Evolutionary conservation across 2,329 filamentous ascomycete species (phyloP).

Genomic region (Penicillium polonicum): DNA sequence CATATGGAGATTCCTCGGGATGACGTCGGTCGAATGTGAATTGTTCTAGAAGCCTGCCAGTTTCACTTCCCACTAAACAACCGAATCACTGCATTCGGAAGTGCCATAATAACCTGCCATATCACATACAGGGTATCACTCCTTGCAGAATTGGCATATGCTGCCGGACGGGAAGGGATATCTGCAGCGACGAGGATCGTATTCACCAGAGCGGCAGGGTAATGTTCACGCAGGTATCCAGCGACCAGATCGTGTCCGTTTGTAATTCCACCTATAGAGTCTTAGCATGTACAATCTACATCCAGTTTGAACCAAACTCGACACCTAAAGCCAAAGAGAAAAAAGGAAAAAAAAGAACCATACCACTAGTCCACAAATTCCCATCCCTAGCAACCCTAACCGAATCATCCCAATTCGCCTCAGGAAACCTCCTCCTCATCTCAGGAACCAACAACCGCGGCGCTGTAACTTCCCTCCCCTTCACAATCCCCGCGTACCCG

Average conservation of each 20-base stretch:
- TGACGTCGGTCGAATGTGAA: slow-evolving; percentile 3
- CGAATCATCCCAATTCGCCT: slow-evolving; percentile 24
- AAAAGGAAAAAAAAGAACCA: not conserved
- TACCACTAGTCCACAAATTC: slow-evolving; percentile 29
- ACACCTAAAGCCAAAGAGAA: rapidly evolving
- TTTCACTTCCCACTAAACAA: not conserved
- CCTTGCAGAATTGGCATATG: slow-evolving; percentile 24
- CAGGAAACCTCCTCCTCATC: slow-evolving; percentile 26
- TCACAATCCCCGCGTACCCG: slow-evolving; percentile 26
- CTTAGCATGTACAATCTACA: not conserved
- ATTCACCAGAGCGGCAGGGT: slow-evolving; percentile 30
- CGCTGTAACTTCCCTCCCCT: slow-evolving; percentile 22
- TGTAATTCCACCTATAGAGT: slow-evolving; percentile 24
- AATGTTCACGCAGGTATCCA: slow-evolving; percentile 22
- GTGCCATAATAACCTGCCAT: slow-evolving; percentile 19
- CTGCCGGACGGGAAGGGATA: slow-evolving; percentile 25
- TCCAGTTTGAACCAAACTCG: not conserved
- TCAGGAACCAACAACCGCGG: slow-evolving; percentile 24
- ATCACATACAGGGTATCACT: slow-evolving; percentile 15
- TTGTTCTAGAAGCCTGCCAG: not conserved
- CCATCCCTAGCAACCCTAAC: slow-evolving; percentile 23
- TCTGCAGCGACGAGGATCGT: slow-evolving; percentile 37
- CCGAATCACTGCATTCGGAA: slow-evolving; percentile 14
- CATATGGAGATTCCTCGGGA: not conserved
- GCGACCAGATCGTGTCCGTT: slow-evolving; percentile 30